These are phyloP conservation scores for Kodamaea derodonti DNA, from an alignment of 1,139 yeast genomes.

Conservation along the genomic window DNA sequence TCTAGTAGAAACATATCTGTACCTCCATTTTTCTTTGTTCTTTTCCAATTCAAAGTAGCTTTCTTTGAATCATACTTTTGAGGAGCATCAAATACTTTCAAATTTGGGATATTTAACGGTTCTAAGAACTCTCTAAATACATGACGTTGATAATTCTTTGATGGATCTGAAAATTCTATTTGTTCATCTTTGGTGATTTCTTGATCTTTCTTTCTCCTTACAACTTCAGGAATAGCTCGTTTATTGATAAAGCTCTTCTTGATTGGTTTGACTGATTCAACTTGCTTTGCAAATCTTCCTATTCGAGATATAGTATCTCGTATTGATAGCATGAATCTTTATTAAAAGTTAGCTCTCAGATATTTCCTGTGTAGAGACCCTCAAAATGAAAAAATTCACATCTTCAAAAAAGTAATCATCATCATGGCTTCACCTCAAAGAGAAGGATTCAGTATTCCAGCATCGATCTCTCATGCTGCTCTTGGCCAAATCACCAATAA, in stretches of 20 bases:
- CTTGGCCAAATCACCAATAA: constrained; percentile 63
- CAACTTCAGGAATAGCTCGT: neutral
- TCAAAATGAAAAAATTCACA: neutral
- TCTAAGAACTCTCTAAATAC: constrained; percentile 32
- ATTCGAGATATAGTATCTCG: constrained; percentile 22
- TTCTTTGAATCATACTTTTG: constrained; percentile 19
- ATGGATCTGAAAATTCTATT: neutral
- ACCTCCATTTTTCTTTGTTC: constrained; percentile 13
- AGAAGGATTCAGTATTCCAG: constrained; percentile 93
- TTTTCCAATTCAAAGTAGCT: constrained; percentile 28
- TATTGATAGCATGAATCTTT: constrained; percentile 16
- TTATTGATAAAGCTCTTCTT: neutral
- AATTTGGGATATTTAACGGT: constrained; percentile 33
- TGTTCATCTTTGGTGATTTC: neutral
- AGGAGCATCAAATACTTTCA: constrained; percentile 26
- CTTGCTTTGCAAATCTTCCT: constrained; percentile 19
- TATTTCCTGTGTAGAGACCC: constrained; percentile 1
- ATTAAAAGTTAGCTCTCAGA: neutral
- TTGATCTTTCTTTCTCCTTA: neutral
- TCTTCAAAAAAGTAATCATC: neutral
- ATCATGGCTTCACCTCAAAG: constrained; percentile 62
- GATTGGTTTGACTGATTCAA: constrained; percentile 11
- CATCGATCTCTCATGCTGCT: constrained; percentile 72
- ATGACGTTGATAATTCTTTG: constrained; percentile 16
- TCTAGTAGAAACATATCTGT: constrained; percentile 24